Conservation (phyloP, 2,329 filamentous ascomycete genomes). For the Paracoccidioides brasiliensis region DNA sequence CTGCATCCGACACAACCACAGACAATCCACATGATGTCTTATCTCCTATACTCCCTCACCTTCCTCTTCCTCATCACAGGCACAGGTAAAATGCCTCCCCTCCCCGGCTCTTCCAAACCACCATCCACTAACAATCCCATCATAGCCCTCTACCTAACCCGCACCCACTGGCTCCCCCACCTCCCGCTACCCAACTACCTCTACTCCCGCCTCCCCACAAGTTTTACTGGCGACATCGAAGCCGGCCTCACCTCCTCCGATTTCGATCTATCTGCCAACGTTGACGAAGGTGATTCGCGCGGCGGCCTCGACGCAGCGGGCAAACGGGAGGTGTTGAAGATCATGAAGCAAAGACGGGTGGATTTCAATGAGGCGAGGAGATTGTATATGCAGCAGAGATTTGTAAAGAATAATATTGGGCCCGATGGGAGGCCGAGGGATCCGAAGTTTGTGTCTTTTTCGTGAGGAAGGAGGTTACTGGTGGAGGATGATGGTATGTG, state of each 20-base stretch:
- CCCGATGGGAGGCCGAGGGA: constrained; percentile 77
- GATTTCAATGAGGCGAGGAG: constrained; percentile 84
- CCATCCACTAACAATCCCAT: constrained; percentile 2
- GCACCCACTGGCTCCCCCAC: constrained; percentile 59
- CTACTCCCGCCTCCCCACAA: constrained; percentile 64
- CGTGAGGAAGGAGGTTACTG: constrained; percentile 30
- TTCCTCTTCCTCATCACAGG: constrained; percentile 58
- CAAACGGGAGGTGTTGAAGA: constrained; percentile 70
- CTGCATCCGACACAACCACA: background rate
- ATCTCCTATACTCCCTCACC: constrained; percentile 65
- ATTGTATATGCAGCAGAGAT: constrained; percentile 72
- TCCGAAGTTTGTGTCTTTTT: constrained; percentile 93
- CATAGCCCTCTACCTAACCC: constrained; percentile 64
- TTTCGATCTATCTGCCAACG: constrained; percentile 72
- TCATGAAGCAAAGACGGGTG: constrained; percentile 78
- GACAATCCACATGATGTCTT: constrained; percentile 45
- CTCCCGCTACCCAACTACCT: constrained; percentile 54
- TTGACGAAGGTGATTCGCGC: constrained; percentile 64
- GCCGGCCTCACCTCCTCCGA: constrained; percentile 68
- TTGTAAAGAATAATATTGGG: constrained; percentile 77
- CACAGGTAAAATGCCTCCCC: constrained; percentile 42
- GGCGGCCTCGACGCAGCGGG: constrained; percentile 66
- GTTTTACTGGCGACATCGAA: constrained; percentile 76
- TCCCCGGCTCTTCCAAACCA: constrained; percentile 11
- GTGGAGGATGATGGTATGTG: background rate